phyloP scores from a whole-genome alignment of 1,139 yeast species.

The Lodderomyces parapsilosis region DNA sequence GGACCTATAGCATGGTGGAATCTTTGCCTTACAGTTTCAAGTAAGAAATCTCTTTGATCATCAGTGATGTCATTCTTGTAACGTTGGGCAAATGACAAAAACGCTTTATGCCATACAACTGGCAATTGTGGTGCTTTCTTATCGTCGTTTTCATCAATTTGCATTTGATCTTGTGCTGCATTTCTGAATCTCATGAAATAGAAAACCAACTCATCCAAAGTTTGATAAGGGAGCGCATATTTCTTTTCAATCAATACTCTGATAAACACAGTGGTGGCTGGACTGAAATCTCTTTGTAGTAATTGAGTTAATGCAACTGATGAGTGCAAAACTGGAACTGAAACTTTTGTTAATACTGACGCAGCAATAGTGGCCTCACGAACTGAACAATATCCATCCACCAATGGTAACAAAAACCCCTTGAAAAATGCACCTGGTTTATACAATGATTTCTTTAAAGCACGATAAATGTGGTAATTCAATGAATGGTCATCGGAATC shows the following conservation, averaged over 20 bases:
- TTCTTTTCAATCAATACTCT: constrained; percentile 88
- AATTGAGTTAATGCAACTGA: constrained; percentile 90
- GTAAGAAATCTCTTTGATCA: constrained; percentile 90
- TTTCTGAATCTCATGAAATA: constrained; percentile 88
- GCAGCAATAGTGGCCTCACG: constrained; percentile 96
- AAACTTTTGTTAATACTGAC: constrained; percentile 82
- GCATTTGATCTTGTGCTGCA: constrained; percentile 39
- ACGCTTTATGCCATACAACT: constrained; percentile 96
- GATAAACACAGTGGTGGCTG: constrained; percentile 88
- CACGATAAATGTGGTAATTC: constrained; percentile 89
- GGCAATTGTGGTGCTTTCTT: constrained; percentile 70
- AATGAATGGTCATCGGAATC: constrained; percentile 67
- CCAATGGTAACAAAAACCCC: constrained; percentile 89
- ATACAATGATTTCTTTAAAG: constrained; percentile 87
- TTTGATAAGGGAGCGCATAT: constrained; percentile 95
- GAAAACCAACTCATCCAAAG: constrained; percentile 91
- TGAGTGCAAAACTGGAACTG: constrained; percentile 93
- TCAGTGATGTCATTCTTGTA: constrained; percentile 96
- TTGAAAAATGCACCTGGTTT: constrained; percentile 98
- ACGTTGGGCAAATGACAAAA: constrained; percentile 89
- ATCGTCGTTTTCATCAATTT: constrained; percentile 23
- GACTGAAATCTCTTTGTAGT: constrained; percentile 78
- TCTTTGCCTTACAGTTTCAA: constrained; percentile 89
- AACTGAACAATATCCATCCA: constrained; percentile 79
- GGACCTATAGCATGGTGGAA: constrained; percentile 89